A percentile compares a stretch with the other conserved stretches of the same genome.
phyloP scores from a whole-genome alignment of 306 rosid genomes.

The Astragalus membranaceus region DNA sequence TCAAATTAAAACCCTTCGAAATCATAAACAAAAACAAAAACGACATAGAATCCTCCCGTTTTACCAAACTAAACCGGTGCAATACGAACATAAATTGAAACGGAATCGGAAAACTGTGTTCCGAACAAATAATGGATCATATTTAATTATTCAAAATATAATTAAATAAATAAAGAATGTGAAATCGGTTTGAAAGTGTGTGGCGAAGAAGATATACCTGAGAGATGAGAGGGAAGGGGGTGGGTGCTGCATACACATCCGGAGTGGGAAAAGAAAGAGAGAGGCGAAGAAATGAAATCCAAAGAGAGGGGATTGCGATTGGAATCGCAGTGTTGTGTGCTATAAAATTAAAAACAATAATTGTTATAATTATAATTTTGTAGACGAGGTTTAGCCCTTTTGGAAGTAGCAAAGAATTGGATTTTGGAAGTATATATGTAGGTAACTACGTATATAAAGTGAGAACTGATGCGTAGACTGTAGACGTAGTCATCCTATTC shows the following conservation, averaged over 20 bases:
- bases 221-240: constrained; percentile 41
- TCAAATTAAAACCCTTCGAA: background rate
- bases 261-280: constrained; percentile 16
- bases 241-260: constrained; percentile 51
- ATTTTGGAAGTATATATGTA: background rate
- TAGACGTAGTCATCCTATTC: background rate
- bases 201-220: constrained; percentile 29
- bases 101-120: background rate
- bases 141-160: background rate
- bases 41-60: background rate
- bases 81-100: background rate
- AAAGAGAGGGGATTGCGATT: constrained; percentile 28
- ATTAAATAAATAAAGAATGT: background rate
- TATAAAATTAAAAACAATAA: background rate
- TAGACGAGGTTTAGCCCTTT: constrained; percentile 17
- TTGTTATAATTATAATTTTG: background rate
- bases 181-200: background rate
- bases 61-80: constrained; percentile 12
- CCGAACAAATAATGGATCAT: constrained; percentile 11
- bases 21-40: background rate
- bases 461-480: constrained; percentile 12
- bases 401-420: constrained; percentile 16
- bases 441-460: background rate
- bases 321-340: constrained; percentile 21
- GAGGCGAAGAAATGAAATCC: background rate